A percentile compares a stretch with the other conserved stretches of the same genome.
Conservation (phyloP, 768 basidiomycete genomes). For the Leccinellum albellum region DNA sequence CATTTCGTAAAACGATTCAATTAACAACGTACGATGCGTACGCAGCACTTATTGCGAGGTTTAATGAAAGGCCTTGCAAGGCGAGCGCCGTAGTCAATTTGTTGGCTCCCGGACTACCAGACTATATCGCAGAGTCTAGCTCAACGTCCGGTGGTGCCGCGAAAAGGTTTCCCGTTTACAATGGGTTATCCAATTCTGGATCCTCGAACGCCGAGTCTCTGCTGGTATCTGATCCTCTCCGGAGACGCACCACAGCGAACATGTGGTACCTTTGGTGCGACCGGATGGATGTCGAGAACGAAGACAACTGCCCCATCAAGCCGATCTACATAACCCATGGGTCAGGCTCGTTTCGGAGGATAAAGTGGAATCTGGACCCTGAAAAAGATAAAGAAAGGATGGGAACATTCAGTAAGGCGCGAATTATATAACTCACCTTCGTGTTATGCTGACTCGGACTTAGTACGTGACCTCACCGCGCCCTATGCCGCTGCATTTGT, state of each 20-base stretch:
- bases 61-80: neutral
- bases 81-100: neutral
- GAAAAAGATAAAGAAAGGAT: neutral
- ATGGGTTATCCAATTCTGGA: neutral
- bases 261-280: neutral
- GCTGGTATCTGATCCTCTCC: neutral
- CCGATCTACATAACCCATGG: neutral
- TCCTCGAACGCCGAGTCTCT: neutral
- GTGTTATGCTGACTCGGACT: neutral
- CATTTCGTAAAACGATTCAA: neutral
- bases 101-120: neutral
- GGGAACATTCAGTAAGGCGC: neutral
- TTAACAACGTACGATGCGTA: neutral
- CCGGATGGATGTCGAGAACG: neutral
- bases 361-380: neutral
- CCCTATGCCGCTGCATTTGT: neutral
- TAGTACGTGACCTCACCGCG: neutral
- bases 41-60: neutral
- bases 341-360: neutral
- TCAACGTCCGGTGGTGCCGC: neutral
- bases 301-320: neutral
- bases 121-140: neutral
- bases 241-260: neutral
- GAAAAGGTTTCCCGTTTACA: neutral
- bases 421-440: neutral